Percentiles rank a stretch among this genome's conserved stretches.
Evolutionary conservation across 768 basidiomycete species (phyloP).

Genomic region (Auriscalpium microsporum): DNA sequence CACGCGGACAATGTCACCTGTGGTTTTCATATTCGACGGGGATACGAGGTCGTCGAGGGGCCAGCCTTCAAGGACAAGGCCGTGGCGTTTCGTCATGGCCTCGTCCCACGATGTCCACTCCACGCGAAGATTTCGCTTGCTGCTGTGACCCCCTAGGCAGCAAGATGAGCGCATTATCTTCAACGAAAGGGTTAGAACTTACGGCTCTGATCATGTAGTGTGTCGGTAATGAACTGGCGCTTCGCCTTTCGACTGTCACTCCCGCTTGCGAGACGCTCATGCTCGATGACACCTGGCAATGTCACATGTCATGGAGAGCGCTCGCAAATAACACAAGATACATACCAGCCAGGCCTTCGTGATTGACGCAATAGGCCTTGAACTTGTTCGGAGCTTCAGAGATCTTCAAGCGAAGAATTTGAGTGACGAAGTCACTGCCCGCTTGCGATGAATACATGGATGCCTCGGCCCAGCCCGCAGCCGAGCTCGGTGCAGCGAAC

Average conservation of each 20-base stretch:
- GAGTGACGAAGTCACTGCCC: background rate
- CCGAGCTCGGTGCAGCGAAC: background rate
- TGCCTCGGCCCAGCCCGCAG: background rate
- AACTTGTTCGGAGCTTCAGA: background rate
- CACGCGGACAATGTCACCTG: background rate
- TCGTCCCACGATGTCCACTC: background rate
- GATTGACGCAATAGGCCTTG: background rate
- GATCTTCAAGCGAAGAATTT: background rate
- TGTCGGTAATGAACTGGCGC: background rate
- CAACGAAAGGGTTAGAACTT: background rate
- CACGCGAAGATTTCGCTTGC: background rate
- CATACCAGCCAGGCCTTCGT: background rate
- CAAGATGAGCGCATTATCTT: background rate
- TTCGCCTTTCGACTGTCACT: background rate
- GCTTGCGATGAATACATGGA: background rate
- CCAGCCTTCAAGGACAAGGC: background rate
- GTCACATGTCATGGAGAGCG: background rate
- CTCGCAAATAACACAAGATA: background rate
- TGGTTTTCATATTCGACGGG: background rate
- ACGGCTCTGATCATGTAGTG: background rate
- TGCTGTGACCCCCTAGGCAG: background rate
- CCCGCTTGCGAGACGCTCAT: background rate
- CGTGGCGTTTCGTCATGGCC: background rate
- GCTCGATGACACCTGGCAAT: background rate
- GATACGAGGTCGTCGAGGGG: background rate